These are phyloP conservation scores for Hortaea werneckii DNA, from an alignment of 2,329 filamentous ascomycete species.

Conservation along the genomic window DNA sequence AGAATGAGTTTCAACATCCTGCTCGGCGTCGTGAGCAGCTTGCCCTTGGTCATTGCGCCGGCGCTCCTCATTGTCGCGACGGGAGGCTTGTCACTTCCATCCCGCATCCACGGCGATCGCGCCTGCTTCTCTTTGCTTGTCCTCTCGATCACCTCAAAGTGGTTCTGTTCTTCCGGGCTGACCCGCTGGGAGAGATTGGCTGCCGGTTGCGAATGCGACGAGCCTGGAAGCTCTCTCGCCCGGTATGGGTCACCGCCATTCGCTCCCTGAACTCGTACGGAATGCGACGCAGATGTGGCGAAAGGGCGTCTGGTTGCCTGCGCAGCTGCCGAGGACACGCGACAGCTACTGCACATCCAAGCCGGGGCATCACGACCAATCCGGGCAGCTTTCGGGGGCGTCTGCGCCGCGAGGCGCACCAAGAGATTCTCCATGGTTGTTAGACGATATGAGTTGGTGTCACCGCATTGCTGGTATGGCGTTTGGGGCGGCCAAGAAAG, in stretches of 20 bases:
- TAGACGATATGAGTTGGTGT: background rate
- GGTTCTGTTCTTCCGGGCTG: slow-evolving; percentile 35
- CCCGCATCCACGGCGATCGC: slow-evolving; percentile 55
- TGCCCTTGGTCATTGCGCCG: slow-evolving; percentile 58
- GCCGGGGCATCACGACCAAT: background rate
- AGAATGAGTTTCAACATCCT: slow-evolving; percentile 72
- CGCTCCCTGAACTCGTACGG: slow-evolving; percentile 1
- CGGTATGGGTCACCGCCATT: background rate
- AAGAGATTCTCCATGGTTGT: slow-evolving; percentile 19
- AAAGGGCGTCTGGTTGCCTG: slow-evolving; percentile 2
- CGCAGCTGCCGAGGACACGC: slow-evolving; percentile 6
- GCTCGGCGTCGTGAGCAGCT: slow-evolving; percentile 70
- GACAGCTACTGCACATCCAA: slow-evolving; percentile 8
- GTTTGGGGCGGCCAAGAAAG: too few relatives aligned
- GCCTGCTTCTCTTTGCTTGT: slow-evolving; percentile 47
- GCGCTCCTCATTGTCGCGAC: slow-evolving; percentile 41
- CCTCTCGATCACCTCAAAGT: slow-evolving; percentile 33
- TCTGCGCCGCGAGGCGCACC: slow-evolving; percentile 16
- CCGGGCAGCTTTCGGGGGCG: slow-evolving; percentile 11
- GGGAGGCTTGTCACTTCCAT: slow-evolving; percentile 50
- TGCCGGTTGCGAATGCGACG: slow-evolving; percentile 25
- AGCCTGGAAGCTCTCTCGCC: slow-evolving; percentile 8
- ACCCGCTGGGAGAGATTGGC: slow-evolving; percentile 34
- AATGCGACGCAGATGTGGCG: background rate
- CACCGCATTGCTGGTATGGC: background rate